phyloP scores from a whole-genome alignment of 306 rosid species.

The Trichosanthes cucumerina region DNA sequence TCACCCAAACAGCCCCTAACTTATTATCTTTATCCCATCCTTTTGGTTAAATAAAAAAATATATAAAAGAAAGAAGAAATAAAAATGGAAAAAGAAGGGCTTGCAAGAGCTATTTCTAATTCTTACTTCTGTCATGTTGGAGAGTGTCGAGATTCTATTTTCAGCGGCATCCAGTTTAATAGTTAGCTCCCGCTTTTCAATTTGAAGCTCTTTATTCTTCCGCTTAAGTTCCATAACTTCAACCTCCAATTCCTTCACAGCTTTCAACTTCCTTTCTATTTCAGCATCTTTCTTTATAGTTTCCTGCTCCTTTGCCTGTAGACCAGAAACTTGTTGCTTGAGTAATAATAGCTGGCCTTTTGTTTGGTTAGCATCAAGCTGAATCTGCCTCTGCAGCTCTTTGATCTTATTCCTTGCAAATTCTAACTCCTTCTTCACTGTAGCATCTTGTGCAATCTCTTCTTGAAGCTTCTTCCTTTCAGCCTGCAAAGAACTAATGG shows the following conservation, averaged over 20 bases:
- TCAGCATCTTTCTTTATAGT: constrained; percentile 63
- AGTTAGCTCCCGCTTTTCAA: constrained; percentile 74
- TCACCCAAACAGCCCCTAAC: background rate
- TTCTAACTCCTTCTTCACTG: constrained; percentile 70
- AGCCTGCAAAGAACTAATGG: constrained; percentile 72
- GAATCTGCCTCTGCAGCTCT: constrained; percentile 92
- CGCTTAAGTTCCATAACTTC: constrained; percentile 81
- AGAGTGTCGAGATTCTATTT: constrained; percentile 40
- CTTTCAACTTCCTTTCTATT: constrained; percentile 73
- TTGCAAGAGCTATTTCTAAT: background rate
- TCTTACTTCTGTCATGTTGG: constrained; percentile 78
- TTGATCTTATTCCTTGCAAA: constrained; percentile 81
- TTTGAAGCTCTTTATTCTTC: constrained; percentile 83
- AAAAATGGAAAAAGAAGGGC: background rate
- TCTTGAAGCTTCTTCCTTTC: constrained; percentile 91
- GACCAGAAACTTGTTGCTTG: constrained; percentile 83
- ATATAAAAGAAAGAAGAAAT: background rate
- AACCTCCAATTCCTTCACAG: constrained; percentile 65
- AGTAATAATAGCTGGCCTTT: constrained; percentile 92
- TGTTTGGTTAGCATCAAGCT: constrained; percentile 87
- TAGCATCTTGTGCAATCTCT: constrained; percentile 49
- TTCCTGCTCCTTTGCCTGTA: constrained; percentile 68
- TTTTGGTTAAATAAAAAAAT: background rate
- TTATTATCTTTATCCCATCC: background rate
- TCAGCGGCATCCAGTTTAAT: constrained; percentile 72